Evolutionary conservation across 202 grass and related monocot species (phyloP), one percentile per base, ranked within the genome.

Genomic region (Zizania palustris): DNA sequence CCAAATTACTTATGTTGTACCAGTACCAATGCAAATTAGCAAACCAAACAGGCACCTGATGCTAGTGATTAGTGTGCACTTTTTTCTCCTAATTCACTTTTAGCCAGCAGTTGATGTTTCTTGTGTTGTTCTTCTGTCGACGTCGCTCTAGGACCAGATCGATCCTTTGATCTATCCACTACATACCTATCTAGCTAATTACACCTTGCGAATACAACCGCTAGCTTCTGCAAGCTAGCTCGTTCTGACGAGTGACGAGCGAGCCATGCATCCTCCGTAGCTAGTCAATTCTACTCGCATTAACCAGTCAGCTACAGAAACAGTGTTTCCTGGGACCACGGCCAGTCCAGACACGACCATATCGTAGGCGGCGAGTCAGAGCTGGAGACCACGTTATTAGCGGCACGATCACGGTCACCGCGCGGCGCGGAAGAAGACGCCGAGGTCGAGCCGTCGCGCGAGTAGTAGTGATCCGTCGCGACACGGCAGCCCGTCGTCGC

Each of bases 271-370:
- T 28, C 28, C 28, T 28, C 28, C 28, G 1, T 67, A 0, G 2
- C 49, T 60, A 60, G 21, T 53, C 43, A 16, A 43, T 9, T 60
- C 63, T 21, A 54, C 16, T 16, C 42, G 60, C 8, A 22, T 60
- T 28, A 19, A 48, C 34, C 42, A 65, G 14, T 13, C 54, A 43
- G 44, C 41, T 77, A 84, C 45, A 61, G 80, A 10, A 79, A 65
- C 59, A 83, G 63, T 18, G 39, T 11, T 50, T 84, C 80, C 50
- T 71, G 75, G 41, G 70, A 88, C 81, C 81, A 80, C 11, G 46
- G 34, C 20, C 41, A 65, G 65, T 84, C 80, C 28, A 62, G 70
- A 63, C 64, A 77, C 6, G 67, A 67, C 79, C 73, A 87, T 51
- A 20, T 33, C 55, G 60, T 13, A 0, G 67, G 36, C 43, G 73